Base-by-base conservation (phyloP, 1,284 basidiomycete genomes). In the Malassezia caprae region DNA sequence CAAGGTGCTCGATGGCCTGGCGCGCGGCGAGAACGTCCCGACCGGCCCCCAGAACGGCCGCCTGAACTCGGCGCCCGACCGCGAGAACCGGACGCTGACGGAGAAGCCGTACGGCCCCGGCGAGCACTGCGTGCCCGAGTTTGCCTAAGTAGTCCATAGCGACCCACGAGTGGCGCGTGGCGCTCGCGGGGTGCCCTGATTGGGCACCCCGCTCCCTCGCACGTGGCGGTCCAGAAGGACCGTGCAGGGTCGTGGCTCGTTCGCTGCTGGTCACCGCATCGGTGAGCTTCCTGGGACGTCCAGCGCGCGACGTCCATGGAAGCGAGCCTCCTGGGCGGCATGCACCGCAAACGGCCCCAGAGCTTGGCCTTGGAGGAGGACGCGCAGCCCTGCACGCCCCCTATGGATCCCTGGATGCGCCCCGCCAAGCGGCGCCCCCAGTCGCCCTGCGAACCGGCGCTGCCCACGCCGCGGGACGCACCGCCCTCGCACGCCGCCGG, bases 81-180 rank as follows among this genome's bases (percentile, higher is more conserved):
- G 87, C 42, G 64, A 63, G 15, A 78, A 94, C 53, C 96, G 93
- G 24, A 80, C 88, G 44, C 80, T 96, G 56, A 83, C 84, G 34
- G 80, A 80, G 53, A 86, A 90, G 88, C 91, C 91, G 30, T 91
- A 91, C 71, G 91, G 91, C 58, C 90, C 91, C 43, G 90, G 90
- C 68, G 84, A 91, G 76, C 82, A 83, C 75, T 94, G 90, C 76
- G 78, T 79, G 65, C 84, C 86, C 44, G 91, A 96, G 72, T 96
- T 96, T 76, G 80, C 82, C 27, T 68, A 58, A 34, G 37, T 39
- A 19, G 37, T 6, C 19, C 17, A 21, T 39, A 39, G 37, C 37
- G n/a, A 19, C 8, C 37, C 17, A 19, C 4, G 24, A 26, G 24
- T 7, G 4, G 24, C 24, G 3, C 24, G 24, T 26, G 24, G 24